phyloP scores from a whole-genome alignment of 371 early-diverging fungal species.

The Mortierella sp. region DNA sequence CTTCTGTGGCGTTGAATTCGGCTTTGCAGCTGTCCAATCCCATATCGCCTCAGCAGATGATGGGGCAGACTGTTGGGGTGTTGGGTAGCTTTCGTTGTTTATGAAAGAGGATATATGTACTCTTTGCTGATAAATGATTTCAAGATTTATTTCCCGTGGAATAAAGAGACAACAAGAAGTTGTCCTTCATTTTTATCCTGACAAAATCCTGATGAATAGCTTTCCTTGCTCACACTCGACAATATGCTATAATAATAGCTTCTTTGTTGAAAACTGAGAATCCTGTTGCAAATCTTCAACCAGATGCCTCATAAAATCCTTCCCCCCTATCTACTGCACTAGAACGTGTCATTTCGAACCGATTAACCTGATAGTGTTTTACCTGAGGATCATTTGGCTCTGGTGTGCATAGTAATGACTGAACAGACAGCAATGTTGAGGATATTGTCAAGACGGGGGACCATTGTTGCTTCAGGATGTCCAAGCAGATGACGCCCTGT shows the following conservation, averaged over 20 bases:
- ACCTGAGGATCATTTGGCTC: conserved; percentile 68
- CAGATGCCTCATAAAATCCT: too few species aligned
- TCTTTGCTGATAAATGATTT: neutral
- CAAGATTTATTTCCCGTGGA: too few species aligned
- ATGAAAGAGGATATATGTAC: neutral
- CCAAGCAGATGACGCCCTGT: conserved; percentile 67
- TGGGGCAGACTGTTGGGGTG: conserved; percentile 3
- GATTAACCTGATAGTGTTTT: neutral
- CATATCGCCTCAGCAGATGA: neutral
- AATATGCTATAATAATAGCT: neutral
- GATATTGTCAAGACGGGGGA: conserved; percentile 63
- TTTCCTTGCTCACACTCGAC: neutral
- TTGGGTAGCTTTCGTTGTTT: neutral
- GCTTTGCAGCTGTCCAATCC: neutral
- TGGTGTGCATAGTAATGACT: conserved; percentile 64
- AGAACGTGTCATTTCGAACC: too few species aligned
- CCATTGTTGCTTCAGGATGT: conserved; percentile 66
- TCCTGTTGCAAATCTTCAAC: neutral
- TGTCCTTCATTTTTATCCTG: neutral
- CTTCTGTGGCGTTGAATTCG: neutral
- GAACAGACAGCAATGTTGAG: conserved; percentile 62
- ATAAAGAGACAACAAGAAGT: too few species aligned
- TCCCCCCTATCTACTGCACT: too few species aligned
- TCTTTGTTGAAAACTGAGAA: neutral
- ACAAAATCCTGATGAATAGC: neutral